These are phyloP conservation scores for Melanogaster broomeanus DNA, from an alignment of 768 basidiomycete genomes.

Conservation along the genomic window DNA sequence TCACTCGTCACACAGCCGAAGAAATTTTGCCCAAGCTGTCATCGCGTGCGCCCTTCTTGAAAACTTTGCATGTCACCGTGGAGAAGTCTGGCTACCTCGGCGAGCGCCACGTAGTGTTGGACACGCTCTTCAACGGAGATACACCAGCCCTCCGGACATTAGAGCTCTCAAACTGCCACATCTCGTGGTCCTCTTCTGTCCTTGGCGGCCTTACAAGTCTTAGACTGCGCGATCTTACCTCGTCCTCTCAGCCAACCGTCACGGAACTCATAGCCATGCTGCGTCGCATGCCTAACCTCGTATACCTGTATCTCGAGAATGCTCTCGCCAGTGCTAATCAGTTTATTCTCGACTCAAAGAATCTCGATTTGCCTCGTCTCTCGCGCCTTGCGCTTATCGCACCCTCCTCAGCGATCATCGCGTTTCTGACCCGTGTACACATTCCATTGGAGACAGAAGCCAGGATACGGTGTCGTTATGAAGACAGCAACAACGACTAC, in stretches of 20 bases:
- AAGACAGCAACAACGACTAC: conserved; percentile 3
- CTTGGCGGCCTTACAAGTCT: conserved; percentile 40
- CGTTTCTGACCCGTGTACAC: conserved; percentile 9
- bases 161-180: conserved; percentile 35
- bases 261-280: conserved; percentile 36
- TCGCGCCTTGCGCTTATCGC: conserved; percentile 17
- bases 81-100: conserved; percentile 16
- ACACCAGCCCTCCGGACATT: conserved; percentile 38
- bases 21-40: conserved; percentile 27
- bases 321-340: conserved; percentile 29
- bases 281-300: conserved; percentile 34
- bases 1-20: conserved; percentile 15
- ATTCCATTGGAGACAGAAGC: conserved; percentile 14
- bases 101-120: conserved; percentile 25
- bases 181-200: conserved; percentile 39
- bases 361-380: conserved; percentile 10
- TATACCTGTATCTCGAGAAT: conserved; percentile 36
- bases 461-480: conserved; percentile 16
- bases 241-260: conserved; percentile 29
- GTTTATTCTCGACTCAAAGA: neutral
- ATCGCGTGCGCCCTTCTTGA: conserved; percentile 34
- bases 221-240: conserved; percentile 32
- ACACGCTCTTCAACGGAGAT: conserved; percentile 31
- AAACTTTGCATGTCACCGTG: conserved; percentile 27
- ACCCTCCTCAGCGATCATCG: conserved; percentile 17